Evolutionary conservation across 2,329 filamentous ascomycete species (phyloP), one percentile per base, ranked within the genome.

Genomic region (Pezicula carpinea): DNA sequence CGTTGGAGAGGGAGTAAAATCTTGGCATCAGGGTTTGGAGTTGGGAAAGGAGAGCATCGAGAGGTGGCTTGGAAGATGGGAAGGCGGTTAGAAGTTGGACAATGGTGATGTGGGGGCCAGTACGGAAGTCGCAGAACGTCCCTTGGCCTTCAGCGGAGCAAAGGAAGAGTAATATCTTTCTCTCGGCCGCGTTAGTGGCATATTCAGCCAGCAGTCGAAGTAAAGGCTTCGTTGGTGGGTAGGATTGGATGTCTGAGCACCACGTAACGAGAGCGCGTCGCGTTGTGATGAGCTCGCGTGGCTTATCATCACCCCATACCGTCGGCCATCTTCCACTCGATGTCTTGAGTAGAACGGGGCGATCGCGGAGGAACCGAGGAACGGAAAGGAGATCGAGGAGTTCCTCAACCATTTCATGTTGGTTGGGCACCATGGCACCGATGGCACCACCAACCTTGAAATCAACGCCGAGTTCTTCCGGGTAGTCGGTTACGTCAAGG

Each of bases 391-490:
- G 73, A 61, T 96, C 83, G 55, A 99, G 80, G 33, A 97, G 73
- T 52, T 93, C 85, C 14, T 96, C 87, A 1, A 99, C 91, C 5
- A 86, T 73, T 2, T 74, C 70, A 7, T 80, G 71, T 44, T 89
- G 83, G 61, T 97, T 99, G 46, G 90, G 90, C 0, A 92, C 91
- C 64, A 88, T 89, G 48, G 99, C 81, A 33, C 93, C 93, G 66
- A 99, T 92, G 44, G 93, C 93, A 46, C 93, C 93, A 48, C 93
- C 93, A 15, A 99, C 93, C 64, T 92, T 91, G 76, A 97, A 99
- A 63, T 97, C 93, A 5, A 91, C 82, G 42, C 79, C 76, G 45
- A 87, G 86, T 69, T 95, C 89, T 17, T 82, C 79, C 0, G 93
- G 90, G 60, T 99, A 99, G 64, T 96, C 86, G 41, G 92, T 96